Base-by-base conservation (phyloP, 306 rosid genomes). In the Oemleria cerasiformis region DNA sequence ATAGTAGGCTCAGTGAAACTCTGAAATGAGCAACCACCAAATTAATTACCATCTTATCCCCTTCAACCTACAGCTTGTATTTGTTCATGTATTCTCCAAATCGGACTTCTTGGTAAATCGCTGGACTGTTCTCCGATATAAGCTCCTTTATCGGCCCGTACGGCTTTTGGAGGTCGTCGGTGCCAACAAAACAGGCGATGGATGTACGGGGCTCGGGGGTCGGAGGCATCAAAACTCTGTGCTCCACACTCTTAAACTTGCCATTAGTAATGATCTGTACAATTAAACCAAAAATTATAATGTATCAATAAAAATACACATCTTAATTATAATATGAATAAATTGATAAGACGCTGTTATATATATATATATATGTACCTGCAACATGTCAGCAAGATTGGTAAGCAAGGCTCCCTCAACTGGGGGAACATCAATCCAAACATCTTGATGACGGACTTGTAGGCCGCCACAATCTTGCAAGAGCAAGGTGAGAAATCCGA, bases 401-500 rank as follows among this genome's bases (percentile, higher is more conserved):
- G 70, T 66, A 1, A 77, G 60, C n/a, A 77, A 43, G 7, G 81
- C 76, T n/a, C 76, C 81, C 39, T 65, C 36, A 6, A 71, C 41
- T 5, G 57, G 9, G 10, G 76, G 76, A 2, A 65, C 72, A 77
- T 77, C 77, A 38, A 77, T 55, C 81, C 81, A 77, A 23, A 51
- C 45, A 77, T 64, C n/a, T 36, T 71, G 62, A 30, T 71, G 72
- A 54, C 16, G 47, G 13, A 77, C 73, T 77, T 77, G 81, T 2
- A 77, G 77, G 56, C 81, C 81, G 4, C 72, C 81, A 19, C 45
- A 71, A 64, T 71, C 72, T 65, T 77, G 76, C 14, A 77, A 38
- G 40, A 77, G 58, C 43, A 77, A 20, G 13, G 81, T 77, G 25
- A 77, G 20, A 63, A 77, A 70, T 53, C 54, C 58, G 25, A 69